These are phyloP conservation scores for Clitopilus passeckerianus DNA, from an alignment of 768 basidiomycete genomes.

Conservation along the genomic window DNA sequence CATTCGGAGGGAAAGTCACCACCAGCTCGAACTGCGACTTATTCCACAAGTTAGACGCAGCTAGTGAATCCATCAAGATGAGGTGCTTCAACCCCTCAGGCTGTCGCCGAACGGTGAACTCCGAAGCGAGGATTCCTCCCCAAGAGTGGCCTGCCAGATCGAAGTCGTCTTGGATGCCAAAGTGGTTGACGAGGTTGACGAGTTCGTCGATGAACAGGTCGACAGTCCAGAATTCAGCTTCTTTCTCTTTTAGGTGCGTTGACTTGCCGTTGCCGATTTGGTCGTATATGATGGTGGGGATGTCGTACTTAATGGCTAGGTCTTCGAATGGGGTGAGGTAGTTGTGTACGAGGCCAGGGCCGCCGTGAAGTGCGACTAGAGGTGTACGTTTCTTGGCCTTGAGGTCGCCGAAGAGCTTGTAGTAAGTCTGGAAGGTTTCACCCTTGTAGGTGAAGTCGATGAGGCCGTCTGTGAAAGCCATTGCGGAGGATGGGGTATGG, in stretches of 20 bases:
- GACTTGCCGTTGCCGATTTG: conserved; percentile 53
- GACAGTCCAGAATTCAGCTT: conserved; percentile 44
- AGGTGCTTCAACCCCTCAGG: conserved; percentile 42
- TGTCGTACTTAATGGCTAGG: background rate
- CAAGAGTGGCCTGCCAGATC: conserved; percentile 48
- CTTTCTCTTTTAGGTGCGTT: conserved; percentile 48
- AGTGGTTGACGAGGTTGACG: conserved; percentile 35
- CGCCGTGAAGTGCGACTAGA: conserved; percentile 49
- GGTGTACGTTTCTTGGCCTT: conserved; percentile 25
- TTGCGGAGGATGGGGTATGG: background rate
- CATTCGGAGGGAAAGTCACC: conserved; percentile 31
- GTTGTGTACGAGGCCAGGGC: conserved; percentile 43
- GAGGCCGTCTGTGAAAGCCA: background rate
- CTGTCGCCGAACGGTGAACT: conserved; percentile 24
- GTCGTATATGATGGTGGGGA: conserved; percentile 43
- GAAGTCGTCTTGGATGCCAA: conserved; percentile 38
- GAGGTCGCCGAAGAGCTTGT: conserved; percentile 44
- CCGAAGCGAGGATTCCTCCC: conserved; percentile 46
- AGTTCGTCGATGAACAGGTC: conserved; percentile 50
- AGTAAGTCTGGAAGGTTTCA: conserved; percentile 38
- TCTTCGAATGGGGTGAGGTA: background rate
- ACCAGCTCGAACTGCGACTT: conserved; percentile 21
- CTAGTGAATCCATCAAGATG: conserved; percentile 39
- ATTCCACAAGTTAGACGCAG: conserved; percentile 38
- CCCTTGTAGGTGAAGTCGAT: conserved; percentile 6